Evolutionary conservation across 331 rosid species (phyloP), one percentile per base, ranked within the genome.

Genomic region (Telfairia occidentalis): DNA sequence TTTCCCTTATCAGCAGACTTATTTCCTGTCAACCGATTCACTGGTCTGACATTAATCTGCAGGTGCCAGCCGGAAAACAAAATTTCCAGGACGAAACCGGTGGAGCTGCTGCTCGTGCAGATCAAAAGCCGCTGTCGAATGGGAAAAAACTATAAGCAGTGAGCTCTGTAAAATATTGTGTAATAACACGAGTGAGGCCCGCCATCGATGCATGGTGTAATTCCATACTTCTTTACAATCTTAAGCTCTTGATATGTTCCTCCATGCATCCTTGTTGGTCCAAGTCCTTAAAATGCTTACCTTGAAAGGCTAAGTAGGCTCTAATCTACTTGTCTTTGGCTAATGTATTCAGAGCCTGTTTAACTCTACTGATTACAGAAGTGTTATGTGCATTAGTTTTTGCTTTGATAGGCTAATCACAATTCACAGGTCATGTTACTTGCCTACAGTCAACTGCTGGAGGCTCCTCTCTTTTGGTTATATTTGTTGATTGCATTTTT

Each of bases 31-130:
- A 58, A 70, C 88, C 85, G 91, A 84, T 71, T 71, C 77, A 77
- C 34, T 87, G 78, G 76, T 70, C 92, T 63, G 75, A 76, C 73
- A 77, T 78, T 76, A 83, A 82, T 73, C 75, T 76, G 42, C 77
- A 83, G 28, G 78, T 55, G 54, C 81, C 71, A 79, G 78, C 82
- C 18, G 90, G 89, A 81, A 83, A 81, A 15, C 87, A 81, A 81
- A 77, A 77, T 57, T 82, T 75, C 69, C 82, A 45, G 75, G 89
- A 87, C 71, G 90, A 86, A 79, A 82, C 80, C 29, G 73, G 78
- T 34, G 52, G 73, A 19, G 78, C 63, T 53, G 77, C 59, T 43
- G 77, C 76, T 18, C 11, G 45, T 71, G 76, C 76, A 26, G 86
- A 80, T 60, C 71, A 78, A 64, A 77, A 61, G 75, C 30, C 4